Evolutionary conservation across 495 filamentous ascomycete species (phyloP).

Genomic region (Hypoxylon rickii): DNA sequence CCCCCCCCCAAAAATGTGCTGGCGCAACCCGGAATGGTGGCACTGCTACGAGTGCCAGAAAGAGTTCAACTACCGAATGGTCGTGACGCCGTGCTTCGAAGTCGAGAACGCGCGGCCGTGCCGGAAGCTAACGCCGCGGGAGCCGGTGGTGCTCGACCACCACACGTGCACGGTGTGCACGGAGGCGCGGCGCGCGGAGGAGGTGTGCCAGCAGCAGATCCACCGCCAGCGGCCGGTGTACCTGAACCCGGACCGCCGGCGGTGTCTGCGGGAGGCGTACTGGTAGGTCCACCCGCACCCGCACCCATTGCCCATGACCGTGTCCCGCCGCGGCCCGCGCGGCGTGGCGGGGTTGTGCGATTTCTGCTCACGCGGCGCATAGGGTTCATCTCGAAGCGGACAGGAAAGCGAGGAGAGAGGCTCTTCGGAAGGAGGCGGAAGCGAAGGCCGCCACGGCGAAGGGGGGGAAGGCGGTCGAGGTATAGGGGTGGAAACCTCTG

Average conservation of each 20-base stretch:
- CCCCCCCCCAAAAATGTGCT: constrained; percentile 15
- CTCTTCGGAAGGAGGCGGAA: background rate
- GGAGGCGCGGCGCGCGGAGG: constrained; percentile 13
- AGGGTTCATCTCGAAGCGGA: constrained; percentile 1
- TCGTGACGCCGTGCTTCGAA: constrained; percentile 4
- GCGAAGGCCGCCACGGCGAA: background rate
- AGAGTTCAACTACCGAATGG: background rate
- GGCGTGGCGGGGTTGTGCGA: background rate
- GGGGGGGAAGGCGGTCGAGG: too few relatives aligned
- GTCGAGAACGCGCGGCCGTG: constrained; percentile 3
- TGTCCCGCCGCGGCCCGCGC: too few relatives aligned
- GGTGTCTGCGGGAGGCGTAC: constrained; percentile 9
- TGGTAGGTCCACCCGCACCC: constrained; percentile 9
- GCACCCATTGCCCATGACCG: too few relatives aligned
- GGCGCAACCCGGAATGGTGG: background rate
- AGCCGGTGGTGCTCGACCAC: background rate
- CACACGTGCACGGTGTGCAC: constrained; percentile 12
- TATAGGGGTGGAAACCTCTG: too few relatives aligned
- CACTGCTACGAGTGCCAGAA: constrained; percentile 29
- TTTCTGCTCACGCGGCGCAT: background rate
- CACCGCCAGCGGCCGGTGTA: constrained; percentile 17
- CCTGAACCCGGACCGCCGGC: background rate
- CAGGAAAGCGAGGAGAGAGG: background rate
- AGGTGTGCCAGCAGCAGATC: constrained; percentile 21
- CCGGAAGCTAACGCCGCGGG: background rate